Evolutionary conservation across 495 filamentous ascomycete species (phyloP).

Genomic region (Saxispiralis lemnorum): DNA sequence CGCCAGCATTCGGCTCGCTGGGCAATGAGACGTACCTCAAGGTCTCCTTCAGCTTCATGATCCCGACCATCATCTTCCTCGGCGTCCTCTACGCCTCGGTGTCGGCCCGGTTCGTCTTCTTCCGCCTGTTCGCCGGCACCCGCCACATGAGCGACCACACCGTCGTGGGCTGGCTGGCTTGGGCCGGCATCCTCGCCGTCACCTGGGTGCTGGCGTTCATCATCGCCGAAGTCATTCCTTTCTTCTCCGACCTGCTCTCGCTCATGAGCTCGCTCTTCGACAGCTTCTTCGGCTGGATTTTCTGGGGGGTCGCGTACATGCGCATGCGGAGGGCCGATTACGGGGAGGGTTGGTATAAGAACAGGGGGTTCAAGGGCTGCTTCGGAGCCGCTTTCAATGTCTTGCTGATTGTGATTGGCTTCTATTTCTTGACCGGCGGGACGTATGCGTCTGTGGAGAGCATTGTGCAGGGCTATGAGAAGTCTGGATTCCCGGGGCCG

Average conservation of each 20-base stretch:
- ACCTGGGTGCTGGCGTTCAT: conserved; percentile 68
- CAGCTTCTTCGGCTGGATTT: conserved; percentile 86
- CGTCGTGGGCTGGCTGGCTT: conserved; percentile 59
- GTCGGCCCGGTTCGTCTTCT: conserved; percentile 68
- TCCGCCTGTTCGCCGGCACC: conserved; percentile 61
- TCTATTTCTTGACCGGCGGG: conserved; percentile 59
- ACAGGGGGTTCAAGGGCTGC: conserved; percentile 42
- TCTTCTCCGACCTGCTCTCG: conserved; percentile 68
- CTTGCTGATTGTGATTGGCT: conserved; percentile 47
- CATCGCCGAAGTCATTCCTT: conserved; percentile 76
- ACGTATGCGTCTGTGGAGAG: conserved; percentile 42
- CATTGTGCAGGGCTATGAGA: conserved; percentile 23
- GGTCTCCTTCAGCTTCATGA: conserved; percentile 78
- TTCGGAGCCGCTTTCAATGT: conserved; percentile 47
- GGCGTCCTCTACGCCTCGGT: conserved; percentile 79
- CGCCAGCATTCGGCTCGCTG: conserved; percentile 68
- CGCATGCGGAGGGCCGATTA: conserved; percentile 60
- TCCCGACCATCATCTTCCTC: conserved; percentile 76
- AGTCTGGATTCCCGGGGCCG: conserved; percentile 22
- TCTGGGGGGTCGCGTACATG: conserved; percentile 79
- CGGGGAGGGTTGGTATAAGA: conserved; percentile 39
- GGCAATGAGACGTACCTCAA: conserved; percentile 57
- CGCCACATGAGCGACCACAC: conserved; percentile 64
- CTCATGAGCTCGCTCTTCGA: conserved; percentile 85
- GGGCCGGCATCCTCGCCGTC: conserved; percentile 52